These are phyloP conservation scores for Fusarium oligoseptatum DNA, from an alignment of 2,329 filamentous ascomycete genomes.

Conservation along the genomic window DNA sequence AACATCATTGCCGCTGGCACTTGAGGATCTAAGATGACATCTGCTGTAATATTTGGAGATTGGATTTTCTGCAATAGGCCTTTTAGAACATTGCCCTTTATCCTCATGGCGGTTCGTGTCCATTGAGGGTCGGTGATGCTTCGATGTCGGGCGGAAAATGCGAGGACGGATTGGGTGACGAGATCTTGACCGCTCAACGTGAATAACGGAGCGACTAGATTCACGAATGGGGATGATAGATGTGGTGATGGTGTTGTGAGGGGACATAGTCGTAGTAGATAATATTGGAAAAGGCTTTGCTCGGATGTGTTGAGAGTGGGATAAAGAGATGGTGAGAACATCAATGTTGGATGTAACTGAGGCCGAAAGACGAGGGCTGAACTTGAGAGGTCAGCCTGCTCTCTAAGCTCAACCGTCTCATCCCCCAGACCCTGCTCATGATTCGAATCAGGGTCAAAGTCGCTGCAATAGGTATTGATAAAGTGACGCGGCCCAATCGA, in stretches of 20 bases:
- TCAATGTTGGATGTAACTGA: background rate
- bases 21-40: slow-evolving; percentile 37
- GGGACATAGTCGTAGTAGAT: slow-evolving; percentile 37
- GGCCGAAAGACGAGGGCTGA: slow-evolving; percentile 10
- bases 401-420: slow-evolving; percentile 23
- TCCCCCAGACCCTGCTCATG: slow-evolving; percentile 26
- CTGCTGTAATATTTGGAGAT: slow-evolving; percentile 24
- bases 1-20: slow-evolving; percentile 44
- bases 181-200: slow-evolving; percentile 34
- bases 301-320: slow-evolving; percentile 23
- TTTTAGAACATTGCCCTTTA: slow-evolving; percentile 35
- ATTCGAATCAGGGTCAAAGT: slow-evolving; percentile 29
- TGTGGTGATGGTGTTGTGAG: slow-evolving; percentile 38
- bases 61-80: slow-evolving; percentile 16
- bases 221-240: slow-evolving; percentile 34
- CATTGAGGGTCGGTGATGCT: slow-evolving; percentile 34
- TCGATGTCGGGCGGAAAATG: slow-evolving; percentile 39
- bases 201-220: slow-evolving; percentile 39
- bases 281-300: slow-evolving; percentile 39
- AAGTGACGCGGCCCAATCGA: slow-evolving; percentile 28
- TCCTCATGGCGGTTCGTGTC: slow-evolving; percentile 29
- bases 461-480: slow-evolving; percentile 38
- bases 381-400: slow-evolving; percentile 3
- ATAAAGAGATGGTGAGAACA: slow-evolving; percentile 24
- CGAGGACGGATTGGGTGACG: slow-evolving; percentile 36